phyloP scores from a whole-genome alignment of 164 flowering plant species.

The Stephania japonica region DNA sequence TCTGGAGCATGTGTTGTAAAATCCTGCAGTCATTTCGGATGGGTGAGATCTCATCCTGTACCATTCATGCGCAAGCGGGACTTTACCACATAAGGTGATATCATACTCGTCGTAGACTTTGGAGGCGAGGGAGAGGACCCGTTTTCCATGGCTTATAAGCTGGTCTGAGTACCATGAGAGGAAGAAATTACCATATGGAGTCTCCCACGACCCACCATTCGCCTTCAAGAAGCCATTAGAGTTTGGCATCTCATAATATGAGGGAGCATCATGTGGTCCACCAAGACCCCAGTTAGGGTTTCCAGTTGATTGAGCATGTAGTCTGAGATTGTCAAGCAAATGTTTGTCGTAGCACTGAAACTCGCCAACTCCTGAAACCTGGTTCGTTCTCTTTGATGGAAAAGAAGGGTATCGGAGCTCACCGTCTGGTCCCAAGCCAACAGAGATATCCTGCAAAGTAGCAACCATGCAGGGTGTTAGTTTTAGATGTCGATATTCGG shows the following conservation, averaged over 20 bases:
- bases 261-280: slow-evolving; percentile 88
- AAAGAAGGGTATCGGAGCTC: slow-evolving; percentile 87
- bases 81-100: slow-evolving; percentile 43
- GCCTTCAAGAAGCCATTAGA: slow-evolving; percentile 53
- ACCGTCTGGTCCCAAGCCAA: slow-evolving; percentile 92
- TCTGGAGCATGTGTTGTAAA: slow-evolving; percentile 53
- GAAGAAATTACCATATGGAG: slow-evolving; percentile 81
- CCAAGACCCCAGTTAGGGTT: slow-evolving; percentile 74
- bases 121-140: slow-evolving; percentile 63
- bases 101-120: slow-evolving; percentile 30
- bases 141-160: slow-evolving; percentile 63
- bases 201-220: slow-evolving; percentile 86
- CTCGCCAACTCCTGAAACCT: slow-evolving; percentile 58
- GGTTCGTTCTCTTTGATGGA: slow-evolving; percentile 16
- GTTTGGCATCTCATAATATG: slow-evolving; percentile 45
- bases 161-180: slow-evolving; percentile 82
- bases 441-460: slow-evolving; percentile 56
- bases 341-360: slow-evolving; percentile 85
- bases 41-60: slow-evolving; percentile 63
- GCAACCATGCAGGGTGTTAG: background rate
- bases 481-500: background rate
- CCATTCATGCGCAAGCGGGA: slow-evolving; percentile 70
- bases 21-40: slow-evolving; percentile 75
- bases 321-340: slow-evolving; percentile 63
- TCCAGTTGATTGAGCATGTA: slow-evolving; percentile 53